phyloP scores from a whole-genome alignment of 2,329 filamentous ascomycete genomes.

The Ophiostoma montium region DNA sequence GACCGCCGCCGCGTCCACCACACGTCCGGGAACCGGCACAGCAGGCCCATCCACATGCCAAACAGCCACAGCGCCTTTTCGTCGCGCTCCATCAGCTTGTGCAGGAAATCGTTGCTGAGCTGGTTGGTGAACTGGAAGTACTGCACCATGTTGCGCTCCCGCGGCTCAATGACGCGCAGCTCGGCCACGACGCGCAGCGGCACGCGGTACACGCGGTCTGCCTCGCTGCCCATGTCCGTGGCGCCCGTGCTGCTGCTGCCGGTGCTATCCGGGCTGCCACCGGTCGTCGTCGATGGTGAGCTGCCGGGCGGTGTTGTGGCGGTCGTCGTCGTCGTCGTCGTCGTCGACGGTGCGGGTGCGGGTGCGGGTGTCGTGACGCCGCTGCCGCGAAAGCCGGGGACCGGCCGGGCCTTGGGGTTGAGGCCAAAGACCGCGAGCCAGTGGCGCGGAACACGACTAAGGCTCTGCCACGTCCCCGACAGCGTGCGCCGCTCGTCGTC shows the following conservation, averaged over 20 bases:
- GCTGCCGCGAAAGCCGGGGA: not conserved
- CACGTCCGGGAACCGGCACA: slow-evolving; percentile 14
- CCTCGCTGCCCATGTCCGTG: slow-evolving; percentile 2
- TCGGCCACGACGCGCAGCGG: slow-evolving; percentile 14
- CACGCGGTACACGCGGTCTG: slow-evolving; percentile 12
- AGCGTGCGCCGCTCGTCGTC: slow-evolving; percentile 13
- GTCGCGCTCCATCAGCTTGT: slow-evolving; percentile 13
- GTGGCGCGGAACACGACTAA: slow-evolving; percentile 9
- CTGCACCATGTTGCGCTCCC: slow-evolving; percentile 9
- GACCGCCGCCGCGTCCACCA: slow-evolving; percentile 15
- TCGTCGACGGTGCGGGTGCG: too few relatives aligned
- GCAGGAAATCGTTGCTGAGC: slow-evolving; percentile 11
- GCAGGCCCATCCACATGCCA: slow-evolving; percentile 17
- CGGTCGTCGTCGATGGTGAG: not conserved
- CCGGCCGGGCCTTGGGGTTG: not conserved
- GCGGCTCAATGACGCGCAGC: slow-evolving; percentile 8
- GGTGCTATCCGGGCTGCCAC: not conserved
- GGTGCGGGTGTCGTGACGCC: slow-evolving; percentile 1
- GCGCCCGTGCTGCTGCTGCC: not conserved
- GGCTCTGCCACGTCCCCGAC: slow-evolving; percentile 11
- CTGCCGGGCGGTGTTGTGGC: not conserved
- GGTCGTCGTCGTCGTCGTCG: too few relatives aligned
- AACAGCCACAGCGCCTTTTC: slow-evolving; percentile 15
- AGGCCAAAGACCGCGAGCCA: slow-evolving; percentile 14
- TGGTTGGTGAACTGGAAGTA: slow-evolving; percentile 15